Percentiles rank a stretch among this genome's conserved stretches.
Conservation (phyloP, 228 moss, liverwort and hornwort species). For the Sphagnum fallax region DNA sequence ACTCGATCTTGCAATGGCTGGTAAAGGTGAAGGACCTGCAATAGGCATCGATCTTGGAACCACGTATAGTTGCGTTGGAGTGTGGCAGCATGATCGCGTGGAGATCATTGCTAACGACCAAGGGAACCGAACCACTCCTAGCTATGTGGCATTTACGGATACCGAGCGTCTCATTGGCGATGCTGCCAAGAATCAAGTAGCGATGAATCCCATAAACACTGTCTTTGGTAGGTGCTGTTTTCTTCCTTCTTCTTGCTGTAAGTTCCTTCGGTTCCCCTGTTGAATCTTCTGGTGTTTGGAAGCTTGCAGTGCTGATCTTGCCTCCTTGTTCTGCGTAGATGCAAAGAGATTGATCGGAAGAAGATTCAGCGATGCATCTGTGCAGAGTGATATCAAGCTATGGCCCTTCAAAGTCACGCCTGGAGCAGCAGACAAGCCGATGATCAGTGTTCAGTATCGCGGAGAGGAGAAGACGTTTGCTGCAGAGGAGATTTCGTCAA, state of each 20-base stretch:
- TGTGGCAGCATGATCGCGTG: constrained; percentile 47
- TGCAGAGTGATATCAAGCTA: constrained; percentile 20
- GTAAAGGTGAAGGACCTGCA: constrained; percentile 19
- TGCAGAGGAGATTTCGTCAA: constrained; percentile 18
- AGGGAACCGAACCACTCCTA: constrained; percentile 45
- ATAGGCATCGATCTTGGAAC: constrained; percentile 54
- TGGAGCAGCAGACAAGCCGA: constrained; percentile 26
- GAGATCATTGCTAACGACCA: constrained; percentile 31
- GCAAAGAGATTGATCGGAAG: constrained; percentile 44
- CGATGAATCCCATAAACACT: constrained; percentile 46
- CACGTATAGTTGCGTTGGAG: constrained; percentile 52
- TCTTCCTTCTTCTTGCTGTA: too few relatives aligned
- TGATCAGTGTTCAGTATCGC: constrained; percentile 32
- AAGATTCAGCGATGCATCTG: constrained; percentile 22
- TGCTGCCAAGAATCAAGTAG: constrained; percentile 55
- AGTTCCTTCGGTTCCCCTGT: too few relatives aligned
- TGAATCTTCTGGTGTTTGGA: too few relatives aligned
- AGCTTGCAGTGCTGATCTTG: not conserved
- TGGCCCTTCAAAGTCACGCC: constrained; percentile 37
- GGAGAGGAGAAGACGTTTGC: constrained; percentile 33
- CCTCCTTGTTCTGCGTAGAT: constrained; percentile 10
- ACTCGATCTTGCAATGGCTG: not conserved
- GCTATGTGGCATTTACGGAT: constrained; percentile 47
- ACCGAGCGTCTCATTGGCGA: constrained; percentile 45
- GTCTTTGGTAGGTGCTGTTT: constrained; percentile 19